Evolutionary conservation across 1,284 basidiomycete species (phyloP).

Genomic region (Wolfiporia cocos): DNA sequence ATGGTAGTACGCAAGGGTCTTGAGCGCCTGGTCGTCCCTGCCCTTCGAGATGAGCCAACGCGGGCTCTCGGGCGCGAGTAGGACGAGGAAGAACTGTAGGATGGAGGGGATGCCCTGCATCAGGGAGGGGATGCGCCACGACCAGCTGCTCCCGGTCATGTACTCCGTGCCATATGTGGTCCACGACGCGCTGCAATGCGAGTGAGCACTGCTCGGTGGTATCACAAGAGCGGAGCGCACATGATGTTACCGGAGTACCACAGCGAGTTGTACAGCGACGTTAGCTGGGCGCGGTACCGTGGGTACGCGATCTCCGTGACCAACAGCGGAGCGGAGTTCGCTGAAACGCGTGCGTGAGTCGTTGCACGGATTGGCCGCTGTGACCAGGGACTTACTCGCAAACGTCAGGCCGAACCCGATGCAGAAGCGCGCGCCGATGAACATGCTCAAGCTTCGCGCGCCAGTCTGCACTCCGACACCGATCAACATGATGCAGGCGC

Average conservation of each 20-base stretch:
- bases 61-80: slow-evolving; percentile 59
- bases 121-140: slow-evolving; percentile 64
- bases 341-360: slow-evolving; percentile 29
- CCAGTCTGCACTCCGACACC: slow-evolving; percentile 65
- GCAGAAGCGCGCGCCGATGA: slow-evolving; percentile 76
- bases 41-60: slow-evolving; percentile 62
- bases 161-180: slow-evolving; percentile 64
- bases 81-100: slow-evolving; percentile 49
- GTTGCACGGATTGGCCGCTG: too few species aligned
- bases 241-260: slow-evolving; percentile 75
- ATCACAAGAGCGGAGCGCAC: slow-evolving; percentile 28
- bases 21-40: slow-evolving; percentile 47
- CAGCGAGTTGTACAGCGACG: slow-evolving; percentile 70
- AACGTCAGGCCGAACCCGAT: slow-evolving; percentile 79
- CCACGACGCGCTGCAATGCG: slow-evolving; percentile 51
- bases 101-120: slow-evolving; percentile 56
- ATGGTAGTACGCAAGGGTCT: slow-evolving; percentile 61
- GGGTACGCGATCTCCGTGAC: slow-evolving; percentile 78
- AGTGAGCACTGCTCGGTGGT: neutral
- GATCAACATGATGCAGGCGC: slow-evolving; percentile 57
- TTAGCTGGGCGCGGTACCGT: slow-evolving; percentile 64
- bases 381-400: slow-evolving; percentile 34
- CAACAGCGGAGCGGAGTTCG: slow-evolving; percentile 66
- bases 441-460: slow-evolving; percentile 71
- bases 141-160: slow-evolving; percentile 53